Evolutionary conservation across 179 eudicot genomes (phyloP).

Genomic region (Corrigiola litoralis): DNA sequence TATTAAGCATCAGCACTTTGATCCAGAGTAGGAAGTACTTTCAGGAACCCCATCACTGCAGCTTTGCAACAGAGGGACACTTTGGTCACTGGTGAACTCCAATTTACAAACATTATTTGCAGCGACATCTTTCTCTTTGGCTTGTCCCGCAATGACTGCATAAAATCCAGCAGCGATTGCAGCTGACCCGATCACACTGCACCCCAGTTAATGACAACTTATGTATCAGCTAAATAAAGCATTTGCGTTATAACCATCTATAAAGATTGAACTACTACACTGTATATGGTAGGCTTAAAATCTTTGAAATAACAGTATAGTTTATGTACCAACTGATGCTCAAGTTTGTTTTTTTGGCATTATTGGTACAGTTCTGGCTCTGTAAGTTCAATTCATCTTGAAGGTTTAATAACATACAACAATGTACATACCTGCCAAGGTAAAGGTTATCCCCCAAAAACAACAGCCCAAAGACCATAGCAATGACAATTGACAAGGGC

Average conservation of each 20-base stretch:
- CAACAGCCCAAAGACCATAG: conserved; percentile 41
- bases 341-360: no score
- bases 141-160: conserved; percentile 84
- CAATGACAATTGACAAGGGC: conserved; percentile 67
- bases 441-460: conserved; percentile 45
- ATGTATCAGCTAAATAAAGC: neutral
- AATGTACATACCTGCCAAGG: conserved; percentile 39
- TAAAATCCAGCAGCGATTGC: conserved; percentile 74
- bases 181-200: conserved; percentile 72
- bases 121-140: conserved; percentile 47
- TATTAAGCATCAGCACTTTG: neutral
- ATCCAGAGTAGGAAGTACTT: neutral
- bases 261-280: no score
- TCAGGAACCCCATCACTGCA: neutral
- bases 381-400: no score
- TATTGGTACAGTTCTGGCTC: no score
- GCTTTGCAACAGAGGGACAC: conserved; percentile 47
- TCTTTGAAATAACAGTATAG: no score
- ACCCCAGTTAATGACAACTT: conserved; percentile 5
- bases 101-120: conserved; percentile 9
- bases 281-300: no score
- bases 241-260: no score
- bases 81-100: conserved; percentile 33
- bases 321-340: no score
- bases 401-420: neutral